Conservation (phyloP, 257 asterid genomes). For the Gentiana macrophylla region DNA sequence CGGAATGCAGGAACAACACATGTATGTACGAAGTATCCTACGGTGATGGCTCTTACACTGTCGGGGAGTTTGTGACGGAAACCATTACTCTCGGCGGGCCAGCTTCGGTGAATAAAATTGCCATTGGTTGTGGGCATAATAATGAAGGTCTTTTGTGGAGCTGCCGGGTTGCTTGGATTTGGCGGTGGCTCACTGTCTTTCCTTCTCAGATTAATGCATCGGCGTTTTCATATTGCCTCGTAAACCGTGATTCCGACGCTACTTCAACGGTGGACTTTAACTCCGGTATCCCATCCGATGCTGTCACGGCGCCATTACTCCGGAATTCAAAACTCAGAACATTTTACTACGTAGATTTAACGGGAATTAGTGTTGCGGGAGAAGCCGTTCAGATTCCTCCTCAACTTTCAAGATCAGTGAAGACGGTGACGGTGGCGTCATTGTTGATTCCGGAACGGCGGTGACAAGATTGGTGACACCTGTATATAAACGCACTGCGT, state of each 20-base stretch:
- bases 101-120: constrained; percentile 32
- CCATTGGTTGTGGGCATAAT: constrained; percentile 73
- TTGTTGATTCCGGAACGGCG: constrained; percentile 89
- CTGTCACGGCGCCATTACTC: constrained; percentile 45
- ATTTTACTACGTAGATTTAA: constrained; percentile 47
- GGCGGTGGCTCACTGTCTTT: constrained; percentile 62
- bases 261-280: constrained; percentile 71
- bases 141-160: constrained; percentile 58
- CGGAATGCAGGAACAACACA: constrained; percentile 55
- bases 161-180: constrained; percentile 63
- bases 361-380: constrained; percentile 62
- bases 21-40: constrained; percentile 84
- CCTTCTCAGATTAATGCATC: constrained; percentile 56
- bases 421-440: constrained; percentile 66
- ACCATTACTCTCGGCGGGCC: constrained; percentile 49
- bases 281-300: constrained; percentile 45
- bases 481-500: constrained; percentile 41
- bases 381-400: constrained; percentile 21
- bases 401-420: constrained; percentile 24
- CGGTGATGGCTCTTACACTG: constrained; percentile 96
- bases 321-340: constrained; percentile 24
- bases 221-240: constrained; percentile 75
- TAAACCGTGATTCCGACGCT: constrained; percentile 53
- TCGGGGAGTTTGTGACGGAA: constrained; percentile 81
- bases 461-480: constrained; percentile 53